phyloP scores from a whole-genome alignment of 108 stramenopile species.

The Craspedostauros australis region DNA sequence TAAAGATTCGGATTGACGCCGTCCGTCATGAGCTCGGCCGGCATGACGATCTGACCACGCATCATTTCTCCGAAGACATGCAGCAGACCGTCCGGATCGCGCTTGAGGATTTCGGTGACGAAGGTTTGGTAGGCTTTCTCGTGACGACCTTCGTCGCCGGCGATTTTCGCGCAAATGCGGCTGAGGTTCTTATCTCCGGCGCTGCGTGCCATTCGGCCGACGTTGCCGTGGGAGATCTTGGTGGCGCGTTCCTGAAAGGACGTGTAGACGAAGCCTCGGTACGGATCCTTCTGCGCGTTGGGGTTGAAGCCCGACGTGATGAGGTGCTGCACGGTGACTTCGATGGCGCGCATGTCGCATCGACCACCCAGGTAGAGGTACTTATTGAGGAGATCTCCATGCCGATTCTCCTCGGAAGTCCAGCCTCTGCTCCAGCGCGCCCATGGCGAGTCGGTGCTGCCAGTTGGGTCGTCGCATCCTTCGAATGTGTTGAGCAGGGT shows the following conservation, averaged over 20 bases:
- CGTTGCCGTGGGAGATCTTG: slow-evolving; percentile 83
- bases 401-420: slow-evolving; percentile 91
- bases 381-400: slow-evolving; percentile 89
- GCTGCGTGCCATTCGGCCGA: slow-evolving; percentile 68
- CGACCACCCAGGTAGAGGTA: slow-evolving; percentile 82
- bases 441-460: slow-evolving; percentile 80
- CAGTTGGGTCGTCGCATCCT: slow-evolving; percentile 89
- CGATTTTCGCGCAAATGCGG: slow-evolving; percentile 83
- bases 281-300: slow-evolving; percentile 82
- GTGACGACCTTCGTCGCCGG: slow-evolving; percentile 90
- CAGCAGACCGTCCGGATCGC: slow-evolving; percentile 81
- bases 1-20: slow-evolving; percentile 67
- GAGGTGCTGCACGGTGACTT: slow-evolving; percentile 90
- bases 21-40: slow-evolving; percentile 89
- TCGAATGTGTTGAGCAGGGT: slow-evolving; percentile 91
- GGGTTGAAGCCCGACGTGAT: slow-evolving; percentile 90
- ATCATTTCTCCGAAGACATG: slow-evolving; percentile 82
- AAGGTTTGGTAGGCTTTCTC: slow-evolving; percentile 89
- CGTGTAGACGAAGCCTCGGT: slow-evolving; percentile 92
- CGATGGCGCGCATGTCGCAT: slow-evolving; percentile 85
- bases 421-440: slow-evolving; percentile 86
- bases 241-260: slow-evolving; percentile 92
- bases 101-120: slow-evolving; percentile 72
- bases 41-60: slow-evolving; percentile 88
- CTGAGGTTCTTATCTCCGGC: slow-evolving; percentile 65